A percentile compares a stretch with the other conserved stretches of the same genome.
These are phyloP conservation scores for Leccinum griseonigrum DNA, from an alignment of 1,284 basidiomycete genomes.

Conservation along the genomic window DNA sequence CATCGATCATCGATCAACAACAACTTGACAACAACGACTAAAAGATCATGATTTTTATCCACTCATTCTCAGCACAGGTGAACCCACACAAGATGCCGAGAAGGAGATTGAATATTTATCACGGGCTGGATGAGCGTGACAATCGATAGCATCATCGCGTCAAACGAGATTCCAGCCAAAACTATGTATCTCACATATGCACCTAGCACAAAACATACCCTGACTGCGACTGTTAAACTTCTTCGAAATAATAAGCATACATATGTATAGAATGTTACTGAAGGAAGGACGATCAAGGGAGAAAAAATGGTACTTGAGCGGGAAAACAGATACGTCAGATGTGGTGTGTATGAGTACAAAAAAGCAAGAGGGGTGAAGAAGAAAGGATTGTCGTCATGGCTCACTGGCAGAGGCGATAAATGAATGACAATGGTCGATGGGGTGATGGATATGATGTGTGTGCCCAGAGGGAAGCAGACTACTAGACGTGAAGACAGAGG, in stretches of 20 bases:
- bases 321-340: conserved; percentile 9
- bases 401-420: not conserved
- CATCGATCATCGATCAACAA: not conserved
- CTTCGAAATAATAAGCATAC: not conserved
- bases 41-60: not conserved
- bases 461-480: not conserved
- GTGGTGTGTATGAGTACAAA: conserved; percentile 13
- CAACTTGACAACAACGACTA: not conserved
- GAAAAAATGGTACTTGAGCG: not conserved
- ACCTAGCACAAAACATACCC: not conserved
- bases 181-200: not conserved
- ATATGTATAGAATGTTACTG: conserved; percentile 2
- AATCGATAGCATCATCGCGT: no score
- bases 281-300: not conserved
- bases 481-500: not conserved
- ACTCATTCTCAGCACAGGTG: not conserved
- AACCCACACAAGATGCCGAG: not conserved
- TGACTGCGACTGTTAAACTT: not conserved
- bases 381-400: conserved; percentile 2
- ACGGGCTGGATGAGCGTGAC: no score
- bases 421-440: not conserved
- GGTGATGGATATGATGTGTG: not conserved
- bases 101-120: not conserved
- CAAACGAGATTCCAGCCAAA: not conserved
- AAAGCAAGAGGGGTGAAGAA: not conserved